Conservation (phyloP, 192 early-diverging fungal genomes). For the Coemansia interrupta region DNA sequence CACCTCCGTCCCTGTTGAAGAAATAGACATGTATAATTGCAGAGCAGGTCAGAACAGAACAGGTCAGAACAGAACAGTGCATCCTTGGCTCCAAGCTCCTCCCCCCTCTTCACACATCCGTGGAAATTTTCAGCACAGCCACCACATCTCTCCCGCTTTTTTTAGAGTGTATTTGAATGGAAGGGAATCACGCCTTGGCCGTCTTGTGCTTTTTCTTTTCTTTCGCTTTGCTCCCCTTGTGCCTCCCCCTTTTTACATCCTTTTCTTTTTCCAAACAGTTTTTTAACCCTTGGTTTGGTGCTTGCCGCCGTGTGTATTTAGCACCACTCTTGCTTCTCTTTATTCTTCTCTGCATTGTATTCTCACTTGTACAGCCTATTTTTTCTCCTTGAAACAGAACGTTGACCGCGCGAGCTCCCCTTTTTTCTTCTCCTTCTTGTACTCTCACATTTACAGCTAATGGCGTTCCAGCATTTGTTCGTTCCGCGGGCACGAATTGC, state of each 20-base stretch:
- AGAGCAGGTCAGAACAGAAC: not conserved
- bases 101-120: not conserved
- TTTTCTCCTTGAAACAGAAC: not conserved
- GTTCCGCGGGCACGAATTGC: constrained; percentile 69
- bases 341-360: not conserved
- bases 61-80: not conserved
- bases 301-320: not conserved
- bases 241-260: not conserved
- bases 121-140: too few relatives aligned
- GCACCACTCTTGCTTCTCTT: not conserved
- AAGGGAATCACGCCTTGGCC: too few relatives aligned
- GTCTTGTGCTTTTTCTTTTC: not conserved
- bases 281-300: not conserved
- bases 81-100: too few relatives aligned
- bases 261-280: not conserved
- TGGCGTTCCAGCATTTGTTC: constrained; percentile 61
- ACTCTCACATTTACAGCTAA: constrained; percentile 8
- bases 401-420: not conserved
- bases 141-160: too few relatives aligned
- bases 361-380: not conserved
- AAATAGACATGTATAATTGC: too few relatives aligned
- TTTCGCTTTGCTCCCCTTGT: not conserved
- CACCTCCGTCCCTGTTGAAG: too few relatives aligned
- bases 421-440: too few relatives aligned
- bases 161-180: too few relatives aligned